Conservation (phyloP, 2,329 filamentous ascomycete species). For the Sporothrix dimorphospora region DNA sequence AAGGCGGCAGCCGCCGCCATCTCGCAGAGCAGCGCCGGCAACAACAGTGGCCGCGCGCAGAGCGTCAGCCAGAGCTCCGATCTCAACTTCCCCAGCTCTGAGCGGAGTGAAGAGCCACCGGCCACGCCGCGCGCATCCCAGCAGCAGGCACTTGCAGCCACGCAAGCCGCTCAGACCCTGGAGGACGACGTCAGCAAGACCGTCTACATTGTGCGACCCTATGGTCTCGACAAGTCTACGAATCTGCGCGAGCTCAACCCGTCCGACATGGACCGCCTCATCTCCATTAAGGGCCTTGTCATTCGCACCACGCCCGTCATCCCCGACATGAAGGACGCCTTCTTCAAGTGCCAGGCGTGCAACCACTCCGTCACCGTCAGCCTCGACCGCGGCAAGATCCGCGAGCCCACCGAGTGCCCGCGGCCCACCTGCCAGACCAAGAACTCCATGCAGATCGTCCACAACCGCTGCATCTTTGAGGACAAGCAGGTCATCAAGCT, state of each 20-base stretch:
- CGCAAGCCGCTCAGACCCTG: slow-evolving; percentile 47
- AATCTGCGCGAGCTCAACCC: slow-evolving; percentile 93
- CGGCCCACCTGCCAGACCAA: slow-evolving; percentile 77
- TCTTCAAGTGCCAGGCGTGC: slow-evolving; percentile 94
- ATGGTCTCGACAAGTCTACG: slow-evolving; percentile 81
- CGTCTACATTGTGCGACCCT: slow-evolving; percentile 85
- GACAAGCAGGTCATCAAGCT: slow-evolving; percentile 99
- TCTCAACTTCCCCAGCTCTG: slow-evolving; percentile 78
- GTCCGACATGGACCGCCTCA: slow-evolving; percentile 89
- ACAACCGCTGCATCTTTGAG: slow-evolving; percentile 92
- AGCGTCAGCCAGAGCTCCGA: slow-evolving; percentile 64
- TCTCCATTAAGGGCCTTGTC: slow-evolving; percentile 92
- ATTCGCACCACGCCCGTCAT: slow-evolving; percentile 96
- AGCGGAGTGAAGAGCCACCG: slow-evolving; percentile 59
- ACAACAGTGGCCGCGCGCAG: slow-evolving; percentile 22
- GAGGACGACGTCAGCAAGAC: slow-evolving; percentile 81
- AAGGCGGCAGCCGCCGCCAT: slow-evolving; percentile 48
- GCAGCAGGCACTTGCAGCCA: slow-evolving; percentile 40
- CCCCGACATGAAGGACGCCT: slow-evolving; percentile 98
- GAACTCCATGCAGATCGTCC: slow-evolving; percentile 98
- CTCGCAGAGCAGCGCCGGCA: slow-evolving; percentile 39
- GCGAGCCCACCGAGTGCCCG: slow-evolving; percentile 89
- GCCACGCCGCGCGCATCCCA: slow-evolving; percentile 51
- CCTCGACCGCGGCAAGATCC: slow-evolving; percentile 93
- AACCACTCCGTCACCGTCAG: slow-evolving; percentile 88